Evolutionary conservation across 352 stramenopile genomes (phyloP).

Genomic region (Globisporangium heterothallicum): DNA sequence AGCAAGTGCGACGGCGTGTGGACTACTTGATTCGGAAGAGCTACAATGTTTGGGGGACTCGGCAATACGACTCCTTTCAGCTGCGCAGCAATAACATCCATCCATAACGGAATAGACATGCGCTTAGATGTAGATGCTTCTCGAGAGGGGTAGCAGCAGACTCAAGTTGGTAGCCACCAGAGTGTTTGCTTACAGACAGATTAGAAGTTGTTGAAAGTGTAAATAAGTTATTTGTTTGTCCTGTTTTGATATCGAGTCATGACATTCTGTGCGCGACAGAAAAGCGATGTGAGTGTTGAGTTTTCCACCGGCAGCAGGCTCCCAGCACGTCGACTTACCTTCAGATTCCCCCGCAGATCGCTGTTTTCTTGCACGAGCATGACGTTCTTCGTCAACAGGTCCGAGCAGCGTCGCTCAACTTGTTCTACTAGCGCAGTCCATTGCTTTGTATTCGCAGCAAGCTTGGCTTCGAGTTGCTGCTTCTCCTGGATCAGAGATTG

Average conservation of each 20-base stretch:
- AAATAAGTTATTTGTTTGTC: slow-evolving; percentile 4
- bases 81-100: slow-evolving; percentile 88
- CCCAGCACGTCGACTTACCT: background rate
- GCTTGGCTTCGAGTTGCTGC: slow-evolving; percentile 27
- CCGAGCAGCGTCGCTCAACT: slow-evolving; percentile 48
- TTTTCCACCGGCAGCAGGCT: background rate
- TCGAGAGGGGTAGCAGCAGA: background rate
- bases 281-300: background rate
- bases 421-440: slow-evolving; percentile 44
- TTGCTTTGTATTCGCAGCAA: slow-evolving; percentile 30
- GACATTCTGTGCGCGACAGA: background rate
- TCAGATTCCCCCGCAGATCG: slow-evolving; percentile 36
- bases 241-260: background rate
- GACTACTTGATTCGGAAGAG: slow-evolving; percentile 82
- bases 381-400: slow-evolving; percentile 64
- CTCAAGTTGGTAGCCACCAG: background rate
- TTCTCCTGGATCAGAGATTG: slow-evolving; percentile 17
- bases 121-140: slow-evolving; percentile 1
- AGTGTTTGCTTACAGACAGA: background rate
- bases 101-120: slow-evolving; percentile 21
- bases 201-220: slow-evolving; percentile 1
- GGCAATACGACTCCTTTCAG: slow-evolving; percentile 90
- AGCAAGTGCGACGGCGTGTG: slow-evolving; percentile 63
- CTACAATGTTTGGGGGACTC: slow-evolving; percentile 85
- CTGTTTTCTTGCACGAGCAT: slow-evolving; percentile 67